phyloP scores from a whole-genome alignment of 331 rosid species.

The Telfairia occidentalis region DNA sequence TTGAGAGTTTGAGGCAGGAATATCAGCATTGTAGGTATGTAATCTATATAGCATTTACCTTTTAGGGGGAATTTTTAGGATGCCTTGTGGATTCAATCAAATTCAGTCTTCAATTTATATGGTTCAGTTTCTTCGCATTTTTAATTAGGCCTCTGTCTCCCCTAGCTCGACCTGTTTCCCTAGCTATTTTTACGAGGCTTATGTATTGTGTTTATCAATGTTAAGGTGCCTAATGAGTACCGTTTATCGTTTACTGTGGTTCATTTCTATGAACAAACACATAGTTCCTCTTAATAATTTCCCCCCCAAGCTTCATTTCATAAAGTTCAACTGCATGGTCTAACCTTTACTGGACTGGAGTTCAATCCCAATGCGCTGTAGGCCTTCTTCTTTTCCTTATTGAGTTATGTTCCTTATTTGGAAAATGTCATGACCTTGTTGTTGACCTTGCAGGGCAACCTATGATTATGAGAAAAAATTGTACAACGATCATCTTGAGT shows the following conservation, averaged over 20 bases:
- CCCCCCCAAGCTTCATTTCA: not conserved
- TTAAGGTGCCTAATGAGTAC: not conserved
- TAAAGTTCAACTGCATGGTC: not conserved
- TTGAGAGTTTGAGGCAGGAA: constrained; percentile 66
- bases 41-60: not conserved
- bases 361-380: not conserved
- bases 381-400: not conserved
- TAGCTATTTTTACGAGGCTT: not conserved
- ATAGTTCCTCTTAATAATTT: not conserved
- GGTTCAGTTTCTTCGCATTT: not conserved
- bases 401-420: not conserved
- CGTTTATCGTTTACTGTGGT: not conserved
- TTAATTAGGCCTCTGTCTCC: not conserved
- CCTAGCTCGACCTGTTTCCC: not conserved
- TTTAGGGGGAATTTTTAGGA: not conserved
- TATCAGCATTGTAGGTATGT: constrained; percentile 79
- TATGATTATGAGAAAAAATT: constrained; percentile 86
- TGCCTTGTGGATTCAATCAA: not conserved
- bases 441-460: constrained; percentile 61
- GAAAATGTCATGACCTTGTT: not conserved
- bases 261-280: not conserved
- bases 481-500: constrained; percentile 88
- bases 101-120: not conserved
- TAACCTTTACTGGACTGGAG: not conserved
- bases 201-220: not conserved